Base-by-base conservation (phyloP, 805 yeast species). In the Hanseniaspora meyeri region DNA sequence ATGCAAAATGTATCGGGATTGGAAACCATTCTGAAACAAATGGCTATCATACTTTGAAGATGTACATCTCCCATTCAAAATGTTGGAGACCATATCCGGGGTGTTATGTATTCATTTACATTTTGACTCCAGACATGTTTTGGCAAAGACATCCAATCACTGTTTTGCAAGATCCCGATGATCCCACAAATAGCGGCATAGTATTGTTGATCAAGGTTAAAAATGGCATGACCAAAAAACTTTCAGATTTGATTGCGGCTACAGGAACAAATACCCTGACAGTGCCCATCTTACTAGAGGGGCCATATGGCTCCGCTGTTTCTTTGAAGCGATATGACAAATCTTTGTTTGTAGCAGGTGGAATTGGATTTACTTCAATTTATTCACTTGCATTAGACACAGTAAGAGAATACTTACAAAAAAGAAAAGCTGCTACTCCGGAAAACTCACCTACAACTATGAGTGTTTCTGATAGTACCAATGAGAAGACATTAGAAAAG, bases 271-370 rank as follows among this genome's bases (percentile, higher is more conserved):
- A 62, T 19, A 55, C 51, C 14, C 59, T 67, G 31, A 59, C 63
- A 32, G 65, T 77, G 49, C 70, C 68, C 20, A 64, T 74, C 10
- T 65, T 72, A 11, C 48, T 80, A 2, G 91, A 85, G 64, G 91
- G 91, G 0, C 89, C 90, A 1, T 85, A 85, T 63, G 87, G 91
- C 2, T 71, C 73, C 42, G 60, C 75, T 2, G 64, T 77, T 4
- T 77, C 82, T 1, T 68, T 79, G 16, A 68, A 71, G 29, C 68
- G 71, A 46, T 83, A 76, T 61, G 77, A 79, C 50, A 75, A 77
- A 57, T 76, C 82, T 6, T 72, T 83, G 7, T 74, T 82, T 46
- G 59, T 85, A 27, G 84, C 90, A 8, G 90, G 88, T 49, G 91
- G 93, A 34, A 80, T 80, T 55, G 93, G 93, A 58, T 72, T 83